Conservation (phyloP, 148 eudicot species). For the Agrostemma githago region DNA sequence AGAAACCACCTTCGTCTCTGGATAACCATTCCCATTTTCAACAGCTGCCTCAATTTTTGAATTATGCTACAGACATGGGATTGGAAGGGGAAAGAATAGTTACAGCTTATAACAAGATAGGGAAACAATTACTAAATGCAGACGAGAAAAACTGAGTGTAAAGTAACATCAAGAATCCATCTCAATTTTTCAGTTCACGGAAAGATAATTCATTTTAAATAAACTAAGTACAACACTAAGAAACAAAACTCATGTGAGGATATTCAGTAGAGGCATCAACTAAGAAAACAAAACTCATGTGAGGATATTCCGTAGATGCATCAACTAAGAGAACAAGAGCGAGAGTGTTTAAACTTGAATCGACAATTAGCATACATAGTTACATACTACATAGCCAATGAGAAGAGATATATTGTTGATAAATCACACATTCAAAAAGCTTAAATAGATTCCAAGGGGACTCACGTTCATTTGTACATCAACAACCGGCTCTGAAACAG, state of each 20-base stretch:
- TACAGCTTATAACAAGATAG: not conserved
- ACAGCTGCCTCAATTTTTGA: constrained; percentile 40
- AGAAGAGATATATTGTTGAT: not conserved
- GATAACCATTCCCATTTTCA: constrained; percentile 53
- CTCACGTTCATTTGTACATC: constrained; percentile 82
- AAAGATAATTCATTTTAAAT: not conserved
- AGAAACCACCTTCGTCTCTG: constrained; percentile 60
- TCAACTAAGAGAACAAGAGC: not conserved
- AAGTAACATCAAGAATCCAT: not conserved
- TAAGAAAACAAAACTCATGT: not conserved
- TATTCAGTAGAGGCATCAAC: not conserved
- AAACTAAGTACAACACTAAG: constrained; percentile 1
- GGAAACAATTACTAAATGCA: not conserved
- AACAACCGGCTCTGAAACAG: constrained; percentile 54
- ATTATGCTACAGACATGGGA: constrained; percentile 36
- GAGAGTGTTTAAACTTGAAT: not conserved
- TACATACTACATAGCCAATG: not conserved
- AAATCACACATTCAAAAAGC: not conserved
- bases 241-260: not conserved
- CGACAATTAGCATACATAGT: not conserved
- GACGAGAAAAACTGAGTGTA: not conserved
- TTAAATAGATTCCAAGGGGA: constrained; percentile 10
- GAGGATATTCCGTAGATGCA: not conserved
- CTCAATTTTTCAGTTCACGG: not conserved
- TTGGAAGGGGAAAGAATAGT: not conserved